Percentiles rank a stretch among this genome's conserved stretches.
Evolutionary conservation across 2,329 filamentous ascomycete species (phyloP).

Genomic region (Diaporthe eres): DNA sequence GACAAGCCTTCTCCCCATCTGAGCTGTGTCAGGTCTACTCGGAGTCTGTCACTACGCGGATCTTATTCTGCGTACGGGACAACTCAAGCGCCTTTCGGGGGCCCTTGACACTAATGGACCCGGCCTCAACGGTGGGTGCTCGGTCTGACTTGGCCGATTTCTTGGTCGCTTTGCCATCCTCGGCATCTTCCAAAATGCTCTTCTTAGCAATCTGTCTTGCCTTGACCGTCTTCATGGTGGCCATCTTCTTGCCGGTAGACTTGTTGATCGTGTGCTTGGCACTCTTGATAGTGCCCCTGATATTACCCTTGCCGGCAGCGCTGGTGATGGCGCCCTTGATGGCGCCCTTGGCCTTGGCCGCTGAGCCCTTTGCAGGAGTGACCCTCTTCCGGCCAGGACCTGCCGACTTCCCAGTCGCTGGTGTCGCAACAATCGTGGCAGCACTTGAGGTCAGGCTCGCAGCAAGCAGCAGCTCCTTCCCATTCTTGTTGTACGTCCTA

Average conservation of each 20-base stretch:
- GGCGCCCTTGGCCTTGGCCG: conserved; percentile 26
- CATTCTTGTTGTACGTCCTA: conserved; percentile 42
- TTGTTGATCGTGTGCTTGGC: conserved; percentile 33
- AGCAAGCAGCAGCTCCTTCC: conserved; percentile 40
- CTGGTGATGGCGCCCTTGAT: conserved; percentile 14
- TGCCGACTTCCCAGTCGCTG: conserved; percentile 3
- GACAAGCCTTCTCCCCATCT: background rate
- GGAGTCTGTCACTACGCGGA: conserved; percentile 29
- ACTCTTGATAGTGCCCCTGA: conserved; percentile 28
- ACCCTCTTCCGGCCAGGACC: conserved; percentile 14
- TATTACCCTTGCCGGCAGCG: conserved; percentile 25
- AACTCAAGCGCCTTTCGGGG: conserved; percentile 36
- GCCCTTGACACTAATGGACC: conserved; percentile 40
- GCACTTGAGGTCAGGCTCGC: conserved; percentile 38
- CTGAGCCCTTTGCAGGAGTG: conserved; percentile 11
- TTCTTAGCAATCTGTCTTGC: conserved; percentile 37
- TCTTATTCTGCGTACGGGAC: conserved; percentile 37
- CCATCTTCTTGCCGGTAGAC: conserved; percentile 21
- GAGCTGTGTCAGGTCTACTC: conserved; percentile 25
- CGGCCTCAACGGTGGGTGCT: conserved; percentile 18
- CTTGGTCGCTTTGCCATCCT: conserved; percentile 20
- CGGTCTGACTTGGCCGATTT: conserved; percentile 19
- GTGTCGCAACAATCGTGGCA: conserved; percentile 17
- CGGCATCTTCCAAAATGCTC: conserved; percentile 37
- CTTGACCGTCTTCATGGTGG: conserved; percentile 27